Conservation (phyloP, 306 rosid species). For the Betula pendula region DNA sequence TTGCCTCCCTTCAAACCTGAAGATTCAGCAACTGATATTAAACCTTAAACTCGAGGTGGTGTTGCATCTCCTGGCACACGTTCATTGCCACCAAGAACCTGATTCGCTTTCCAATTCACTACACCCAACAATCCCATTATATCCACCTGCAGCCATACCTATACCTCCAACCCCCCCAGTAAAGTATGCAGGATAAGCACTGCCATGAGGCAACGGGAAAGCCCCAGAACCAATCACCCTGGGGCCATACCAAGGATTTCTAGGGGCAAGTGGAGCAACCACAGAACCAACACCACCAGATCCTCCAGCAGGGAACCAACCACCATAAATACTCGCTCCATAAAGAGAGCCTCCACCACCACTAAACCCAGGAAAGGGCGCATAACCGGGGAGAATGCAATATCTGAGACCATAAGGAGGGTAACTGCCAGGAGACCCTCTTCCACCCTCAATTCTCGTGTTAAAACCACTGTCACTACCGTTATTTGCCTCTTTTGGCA, state of each 20-base stretch:
- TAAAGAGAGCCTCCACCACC: slow-evolving; percentile 37
- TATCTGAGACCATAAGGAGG: slow-evolving; percentile 36
- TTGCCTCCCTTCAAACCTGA: slow-evolving; percentile 38
- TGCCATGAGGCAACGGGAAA: slow-evolving; percentile 42
- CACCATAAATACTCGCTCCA: slow-evolving; percentile 42
- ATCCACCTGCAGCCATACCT: slow-evolving; percentile 32
- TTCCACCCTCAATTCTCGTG: slow-evolving; percentile 37
- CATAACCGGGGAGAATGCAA: slow-evolving; percentile 33
- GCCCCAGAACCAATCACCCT: slow-evolving; percentile 36
- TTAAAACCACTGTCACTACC: slow-evolving; percentile 36
- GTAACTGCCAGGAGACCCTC: slow-evolving; percentile 35
- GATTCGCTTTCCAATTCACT: slow-evolving; percentile 37
- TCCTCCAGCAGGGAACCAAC: slow-evolving; percentile 59
- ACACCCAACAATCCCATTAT: slow-evolving; percentile 36
- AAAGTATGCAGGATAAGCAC: slow-evolving; percentile 33
- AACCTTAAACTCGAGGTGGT: slow-evolving; percentile 31
- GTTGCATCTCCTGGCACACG: slow-evolving; percentile 30
- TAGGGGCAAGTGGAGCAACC: slow-evolving; percentile 39
- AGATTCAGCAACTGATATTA: slow-evolving; percentile 36
- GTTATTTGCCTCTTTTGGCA: slow-evolving; percentile 60
- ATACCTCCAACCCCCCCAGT: slow-evolving; percentile 41
- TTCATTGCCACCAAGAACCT: slow-evolving; percentile 32
- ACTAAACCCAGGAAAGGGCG: slow-evolving; percentile 42
- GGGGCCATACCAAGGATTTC: slow-evolving; percentile 48
- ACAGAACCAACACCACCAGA: slow-evolving; percentile 48